Evolutionary conservation across 345 rosid genomes (phyloP).

Genomic region (Noccaea bulbosa): DNA sequence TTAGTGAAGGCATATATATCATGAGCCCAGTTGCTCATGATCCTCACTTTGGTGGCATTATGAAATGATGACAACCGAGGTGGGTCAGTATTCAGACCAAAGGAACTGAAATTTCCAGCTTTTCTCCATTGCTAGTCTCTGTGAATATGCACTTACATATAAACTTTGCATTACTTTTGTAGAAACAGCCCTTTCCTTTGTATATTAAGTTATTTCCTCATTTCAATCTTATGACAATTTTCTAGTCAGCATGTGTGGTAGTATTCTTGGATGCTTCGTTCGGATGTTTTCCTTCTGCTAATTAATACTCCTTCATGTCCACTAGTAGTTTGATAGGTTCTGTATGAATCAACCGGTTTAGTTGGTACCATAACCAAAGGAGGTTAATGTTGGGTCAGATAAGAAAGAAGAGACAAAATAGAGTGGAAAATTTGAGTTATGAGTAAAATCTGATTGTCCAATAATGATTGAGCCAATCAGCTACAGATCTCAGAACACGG

Average conservation of each 20-base stretch:
- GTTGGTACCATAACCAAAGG: background rate
- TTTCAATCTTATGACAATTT: constrained; percentile 28
- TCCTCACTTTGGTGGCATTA: constrained; percentile 28
- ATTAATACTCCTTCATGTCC: background rate
- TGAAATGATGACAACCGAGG: constrained; percentile 29
- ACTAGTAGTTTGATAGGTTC: background rate
- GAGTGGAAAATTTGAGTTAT: background rate
- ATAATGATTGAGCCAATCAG: constrained; percentile 70
- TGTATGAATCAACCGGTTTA: constrained; percentile 4
- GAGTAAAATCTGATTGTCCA: no score
- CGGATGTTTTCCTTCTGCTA: constrained; percentile 6
- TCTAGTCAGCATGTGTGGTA: constrained; percentile 6
- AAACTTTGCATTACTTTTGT: constrained; percentile 28
- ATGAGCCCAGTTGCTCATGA: constrained; percentile 40
- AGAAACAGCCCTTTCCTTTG: constrained; percentile 39
- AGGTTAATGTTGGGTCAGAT: background rate
- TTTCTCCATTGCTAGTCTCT: constrained; percentile 35
- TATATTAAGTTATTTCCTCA: constrained; percentile 28
- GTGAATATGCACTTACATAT: constrained; percentile 33
- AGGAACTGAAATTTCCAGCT: constrained; percentile 30
- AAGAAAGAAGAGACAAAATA: background rate
- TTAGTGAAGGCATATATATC: constrained; percentile 92
- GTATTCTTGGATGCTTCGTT: constrained; percentile 8
- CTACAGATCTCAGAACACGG: constrained; percentile 66
- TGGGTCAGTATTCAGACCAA: constrained; percentile 28